Base-by-base conservation (phyloP, 345 rosid genomes). In the Corymbia maculata region DNA sequence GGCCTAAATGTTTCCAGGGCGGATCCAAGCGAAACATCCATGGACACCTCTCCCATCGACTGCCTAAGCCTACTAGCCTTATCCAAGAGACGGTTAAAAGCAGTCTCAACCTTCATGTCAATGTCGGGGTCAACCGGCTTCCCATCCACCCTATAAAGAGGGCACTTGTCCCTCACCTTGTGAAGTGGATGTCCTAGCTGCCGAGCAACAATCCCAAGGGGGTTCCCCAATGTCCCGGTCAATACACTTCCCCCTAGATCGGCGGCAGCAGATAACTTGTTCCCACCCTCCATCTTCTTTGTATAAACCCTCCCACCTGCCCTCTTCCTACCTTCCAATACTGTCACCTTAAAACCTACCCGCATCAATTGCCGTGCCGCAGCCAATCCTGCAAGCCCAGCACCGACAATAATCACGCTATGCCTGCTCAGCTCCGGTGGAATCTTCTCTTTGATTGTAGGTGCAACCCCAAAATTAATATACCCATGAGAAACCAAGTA, bases 211-310 rank as follows among this genome's bases (percentile, higher is more conserved):
- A 98, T 97, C 90, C 96, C 99, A 59, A 98, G 88, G 4, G 99
- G 99, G 91, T 98, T 98, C 45, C 99, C 99, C 87, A 96, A 90
- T 0, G 98, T 98, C 66, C 99, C 99, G 3, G 99, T 98, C 92
- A 98, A 93, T 55, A 97, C 97, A 92, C 98, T 98, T 79, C 99
- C 99, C 45, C 99, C 99, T 88, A 98, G 94, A 96, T 98, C 99
- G 22, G 98, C 99, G 11, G 93, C 94, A 51, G 99, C 99, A 82
- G 93, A 89, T 87, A 94, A 90, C 86, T 93, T 94, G 87, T 90
- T 94, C 75, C 94, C 98, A 22, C 97, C 97, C 90, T 97, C 99
- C 99, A 98, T 95, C 92, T 94, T 98, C 90, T 95, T 98, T 2
- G 99, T 97, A 89, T 98, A 98, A 91, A 98, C 99, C 86, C 99